phyloP scores from a whole-genome alignment of 2,329 filamentous ascomycete genomes.

The Scorias spongiosa region DNA sequence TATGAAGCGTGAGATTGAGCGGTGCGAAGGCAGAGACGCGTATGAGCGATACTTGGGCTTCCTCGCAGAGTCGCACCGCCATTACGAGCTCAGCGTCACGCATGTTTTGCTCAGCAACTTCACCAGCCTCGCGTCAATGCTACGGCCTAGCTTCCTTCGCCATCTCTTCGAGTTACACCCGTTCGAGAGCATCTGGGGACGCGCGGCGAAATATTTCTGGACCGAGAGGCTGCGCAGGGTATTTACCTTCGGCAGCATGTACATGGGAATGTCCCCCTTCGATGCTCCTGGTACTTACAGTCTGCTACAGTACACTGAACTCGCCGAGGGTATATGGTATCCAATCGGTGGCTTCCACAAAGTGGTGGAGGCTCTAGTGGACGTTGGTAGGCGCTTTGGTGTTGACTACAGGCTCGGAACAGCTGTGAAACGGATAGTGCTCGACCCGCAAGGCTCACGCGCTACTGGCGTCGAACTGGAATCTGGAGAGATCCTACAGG shows the following conservation, averaged over 20 bases:
- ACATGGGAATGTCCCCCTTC: constrained; percentile 68
- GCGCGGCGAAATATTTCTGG: constrained; percentile 53
- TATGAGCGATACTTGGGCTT: constrained; percentile 55
- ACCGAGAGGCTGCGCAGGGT: constrained; percentile 53
- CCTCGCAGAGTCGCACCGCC: constrained; percentile 49
- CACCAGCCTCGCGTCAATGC: constrained; percentile 41
- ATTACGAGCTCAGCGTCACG: constrained; percentile 52
- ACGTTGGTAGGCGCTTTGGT: constrained; percentile 45
- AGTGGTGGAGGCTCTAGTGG: constrained; percentile 44
- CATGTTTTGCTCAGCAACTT: constrained; percentile 57
- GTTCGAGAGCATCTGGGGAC: constrained; percentile 53
- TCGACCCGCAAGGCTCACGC: constrained; percentile 35
- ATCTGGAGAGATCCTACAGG: constrained; percentile 41
- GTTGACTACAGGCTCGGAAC: constrained; percentile 48
- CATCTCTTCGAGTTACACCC: constrained; percentile 50
- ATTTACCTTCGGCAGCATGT: constrained; percentile 69
- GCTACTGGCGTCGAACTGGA: constrained; percentile 46
- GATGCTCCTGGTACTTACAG: constrained; percentile 62
- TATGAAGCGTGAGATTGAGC: constrained; percentile 58
- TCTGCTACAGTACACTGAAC: constrained; percentile 58
- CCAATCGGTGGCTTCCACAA: constrained; percentile 55
- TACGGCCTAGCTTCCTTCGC: constrained; percentile 41
- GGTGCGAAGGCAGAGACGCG: constrained; percentile 56
- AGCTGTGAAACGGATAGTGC: constrained; percentile 40
- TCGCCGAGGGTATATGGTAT: constrained; percentile 65